Base-by-base conservation (phyloP, 2,329 filamentous ascomycete species). In the Lecanicillium sp. region DNA sequence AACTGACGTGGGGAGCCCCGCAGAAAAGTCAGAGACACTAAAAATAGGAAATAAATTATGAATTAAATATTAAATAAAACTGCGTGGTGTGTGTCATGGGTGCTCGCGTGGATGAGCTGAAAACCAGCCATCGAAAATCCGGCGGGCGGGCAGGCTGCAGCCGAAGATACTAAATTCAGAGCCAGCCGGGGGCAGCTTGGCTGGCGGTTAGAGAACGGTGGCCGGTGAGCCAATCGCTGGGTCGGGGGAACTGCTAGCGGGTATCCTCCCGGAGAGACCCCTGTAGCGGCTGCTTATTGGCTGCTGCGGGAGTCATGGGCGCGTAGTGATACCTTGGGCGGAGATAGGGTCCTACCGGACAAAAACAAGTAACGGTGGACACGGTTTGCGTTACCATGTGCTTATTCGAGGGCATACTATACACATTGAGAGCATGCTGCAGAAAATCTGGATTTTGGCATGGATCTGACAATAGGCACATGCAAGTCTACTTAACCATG, bases 201-300 rank as follows among this genome's bases (percentile, higher is more conserved):
- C 33, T 32, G 44, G 44, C 44, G 44, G 44, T 19, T 47, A 47
- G 37, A 47, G 7, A 47, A 21, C 36, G n/a, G 44, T 46, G 44
- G 21, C 21, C 10, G 29, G 36, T 41, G 36, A 27, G 33, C 44
- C 44, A 47, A 47, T 47, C 44, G 37, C n/a, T 15, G 15, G 19
- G 8, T 7, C 1, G 19, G 9, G 14, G 26, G 11, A 5, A 6
- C 19, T 7, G 20, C 12, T 21, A 35, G 26, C 43, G 35, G 42
- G 23, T 24, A 14, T 7, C n/a, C 12, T 14, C 24, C 12, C 3
- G 4, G 29, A 15, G 12, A 6, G 32, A 3, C n/a, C 41, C 39
- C 29, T 8, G 24, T 27, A 11, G 14, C 17, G 43, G 8, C 24
- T 12, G 5, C 12, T 37, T 12, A 26, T 39, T 46, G 44, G 35